A percentile compares a stretch with the other conserved stretches of the same genome.
These are phyloP conservation scores for Exophiala viscosa DNA, from an alignment of 2,329 filamentous ascomycete genomes.

Conservation along the genomic window DNA sequence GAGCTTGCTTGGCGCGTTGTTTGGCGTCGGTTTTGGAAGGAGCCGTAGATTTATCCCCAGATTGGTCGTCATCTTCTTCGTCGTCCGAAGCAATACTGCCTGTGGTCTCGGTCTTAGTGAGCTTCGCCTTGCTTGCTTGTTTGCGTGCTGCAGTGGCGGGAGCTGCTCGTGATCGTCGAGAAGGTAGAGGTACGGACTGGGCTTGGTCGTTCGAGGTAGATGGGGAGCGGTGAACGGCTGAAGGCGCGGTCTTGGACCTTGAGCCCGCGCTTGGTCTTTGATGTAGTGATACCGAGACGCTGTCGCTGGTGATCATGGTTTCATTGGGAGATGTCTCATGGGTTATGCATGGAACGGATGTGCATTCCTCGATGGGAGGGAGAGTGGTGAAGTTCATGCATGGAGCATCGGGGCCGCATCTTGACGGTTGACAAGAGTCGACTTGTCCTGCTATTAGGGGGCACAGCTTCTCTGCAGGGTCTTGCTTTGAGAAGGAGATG, in stretches of 20 bases:
- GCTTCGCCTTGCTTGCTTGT: slow-evolving; percentile 3
- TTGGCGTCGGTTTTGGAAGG: slow-evolving; percentile 25
- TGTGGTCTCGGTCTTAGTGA: not conserved
- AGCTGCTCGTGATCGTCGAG: slow-evolving; percentile 5
- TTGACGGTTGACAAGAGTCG: slow-evolving; percentile 24
- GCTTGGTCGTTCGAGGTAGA: slow-evolving; percentile 13
- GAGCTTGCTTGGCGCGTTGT: slow-evolving; percentile 27
- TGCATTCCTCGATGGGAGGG: slow-evolving; percentile 29
- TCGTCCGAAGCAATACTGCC: slow-evolving; percentile 9
- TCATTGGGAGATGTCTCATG: slow-evolving; percentile 17
- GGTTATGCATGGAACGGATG: slow-evolving; percentile 24
- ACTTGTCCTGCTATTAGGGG: slow-evolving; percentile 26
- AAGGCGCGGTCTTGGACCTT: slow-evolving; percentile 9
- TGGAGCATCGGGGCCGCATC: slow-evolving; percentile 27
- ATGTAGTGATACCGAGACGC: slow-evolving; percentile 20
- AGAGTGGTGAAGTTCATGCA: slow-evolving; percentile 28
- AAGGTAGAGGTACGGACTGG: slow-evolving; percentile 16
- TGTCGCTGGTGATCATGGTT: slow-evolving; percentile 23
- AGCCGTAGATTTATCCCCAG: slow-evolving; percentile 14
- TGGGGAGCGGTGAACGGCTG: slow-evolving; percentile 8
- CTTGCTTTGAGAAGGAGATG: slow-evolving; percentile 14
- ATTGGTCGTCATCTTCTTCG: slow-evolving; percentile 9
- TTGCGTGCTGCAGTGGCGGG: slow-evolving; percentile 4
- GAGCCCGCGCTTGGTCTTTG: slow-evolving; percentile 14
- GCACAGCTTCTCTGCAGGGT: slow-evolving; percentile 24